These are phyloP conservation scores for Pseudohalonectria lignicola DNA, from an alignment of 2,329 filamentous ascomycete species.

Conservation along the genomic window DNA sequence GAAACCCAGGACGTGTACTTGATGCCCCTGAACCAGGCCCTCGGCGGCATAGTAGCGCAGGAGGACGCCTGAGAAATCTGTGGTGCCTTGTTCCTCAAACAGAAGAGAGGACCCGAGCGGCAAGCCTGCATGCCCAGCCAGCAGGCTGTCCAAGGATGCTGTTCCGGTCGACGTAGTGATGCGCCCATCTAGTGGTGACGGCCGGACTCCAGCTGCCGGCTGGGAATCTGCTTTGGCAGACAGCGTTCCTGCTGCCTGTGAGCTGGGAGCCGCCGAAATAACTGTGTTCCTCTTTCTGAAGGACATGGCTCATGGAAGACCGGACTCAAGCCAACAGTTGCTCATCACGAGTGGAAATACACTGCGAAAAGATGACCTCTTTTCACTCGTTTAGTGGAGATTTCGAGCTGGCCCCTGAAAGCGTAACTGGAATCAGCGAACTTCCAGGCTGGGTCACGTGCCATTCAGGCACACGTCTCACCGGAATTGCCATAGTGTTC, in stretches of 20 bases:
- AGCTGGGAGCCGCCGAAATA: slow-evolving; percentile 24
- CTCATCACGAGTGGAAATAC: neutral
- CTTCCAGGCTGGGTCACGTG: too few relatives aligned
- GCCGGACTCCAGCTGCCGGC: slow-evolving; percentile 48
- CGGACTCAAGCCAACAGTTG: too few relatives aligned
- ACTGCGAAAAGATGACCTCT: neutral
- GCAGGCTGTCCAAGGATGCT: slow-evolving; percentile 68
- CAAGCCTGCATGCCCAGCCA: slow-evolving; percentile 80
- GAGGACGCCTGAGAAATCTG: slow-evolving; percentile 80
- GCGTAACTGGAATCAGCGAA: too few relatives aligned
- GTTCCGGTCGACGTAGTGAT: slow-evolving; percentile 87
- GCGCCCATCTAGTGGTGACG: slow-evolving; percentile 81
- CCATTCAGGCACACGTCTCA: too few relatives aligned
- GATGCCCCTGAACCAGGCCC: slow-evolving; percentile 82
- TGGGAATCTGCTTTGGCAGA: slow-evolving; percentile 8
- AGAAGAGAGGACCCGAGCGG: slow-evolving; percentile 72
- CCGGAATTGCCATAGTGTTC: too few relatives aligned
- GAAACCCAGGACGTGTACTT: slow-evolving; percentile 74
- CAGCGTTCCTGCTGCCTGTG: too few relatives aligned
- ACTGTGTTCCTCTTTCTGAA: slow-evolving; percentile 47
- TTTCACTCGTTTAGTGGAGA: too few relatives aligned
- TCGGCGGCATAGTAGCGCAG: slow-evolving; percentile 87
- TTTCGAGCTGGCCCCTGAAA: too few relatives aligned
- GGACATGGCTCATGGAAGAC: slow-evolving; percentile 41
- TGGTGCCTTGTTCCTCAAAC: slow-evolving; percentile 82